These are phyloP conservation scores for Trichomonas gallinae DNA, from an alignment of 208 protist genomes.

Conservation along the genomic window DNA sequence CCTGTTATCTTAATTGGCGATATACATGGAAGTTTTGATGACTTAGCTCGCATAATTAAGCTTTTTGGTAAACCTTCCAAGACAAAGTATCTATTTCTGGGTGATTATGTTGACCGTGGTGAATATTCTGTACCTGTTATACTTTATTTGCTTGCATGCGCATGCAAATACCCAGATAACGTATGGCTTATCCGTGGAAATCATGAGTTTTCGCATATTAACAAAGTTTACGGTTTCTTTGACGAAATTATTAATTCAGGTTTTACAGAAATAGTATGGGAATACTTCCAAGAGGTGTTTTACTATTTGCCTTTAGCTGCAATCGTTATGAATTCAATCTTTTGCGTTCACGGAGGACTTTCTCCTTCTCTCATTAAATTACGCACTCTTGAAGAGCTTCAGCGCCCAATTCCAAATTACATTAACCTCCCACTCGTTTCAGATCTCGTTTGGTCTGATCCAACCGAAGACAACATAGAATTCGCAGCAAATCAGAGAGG, in stretches of 20 bases:
- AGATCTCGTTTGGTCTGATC: background rate
- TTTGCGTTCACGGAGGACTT: slow-evolving; percentile 68
- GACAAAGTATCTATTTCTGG: background rate
- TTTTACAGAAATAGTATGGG: slow-evolving; percentile 41
- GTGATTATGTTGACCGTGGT: slow-evolving; percentile 42
- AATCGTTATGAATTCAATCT: slow-evolving; percentile 42
- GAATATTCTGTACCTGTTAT: slow-evolving; percentile 29
- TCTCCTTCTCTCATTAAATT: slow-evolving; percentile 39
- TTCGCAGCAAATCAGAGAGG: background rate
- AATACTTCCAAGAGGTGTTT: slow-evolving; percentile 62
- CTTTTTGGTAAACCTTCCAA: background rate
- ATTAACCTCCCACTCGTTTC: background rate
- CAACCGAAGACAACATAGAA: background rate
- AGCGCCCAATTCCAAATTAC: background rate
- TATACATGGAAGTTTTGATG: background rate
- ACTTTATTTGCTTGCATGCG: slow-evolving; percentile 22
- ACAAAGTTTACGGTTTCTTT: slow-evolving; percentile 45
- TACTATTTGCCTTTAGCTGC: slow-evolving; percentile 62
- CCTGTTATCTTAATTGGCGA: background rate
- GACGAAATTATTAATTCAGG: slow-evolving; percentile 57
- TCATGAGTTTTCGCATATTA: slow-evolving; percentile 36
- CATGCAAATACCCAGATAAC: slow-evolving; percentile 28
- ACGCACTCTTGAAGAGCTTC: background rate
- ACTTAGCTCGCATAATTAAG: background rate
- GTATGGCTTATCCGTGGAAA: slow-evolving; percentile 38